A percentile compares a stretch with the other conserved stretches of the same genome.
These are phyloP conservation scores for Spergularia azorica DNA, from an alignment of 179 eudicot species.

Conservation along the genomic window DNA sequence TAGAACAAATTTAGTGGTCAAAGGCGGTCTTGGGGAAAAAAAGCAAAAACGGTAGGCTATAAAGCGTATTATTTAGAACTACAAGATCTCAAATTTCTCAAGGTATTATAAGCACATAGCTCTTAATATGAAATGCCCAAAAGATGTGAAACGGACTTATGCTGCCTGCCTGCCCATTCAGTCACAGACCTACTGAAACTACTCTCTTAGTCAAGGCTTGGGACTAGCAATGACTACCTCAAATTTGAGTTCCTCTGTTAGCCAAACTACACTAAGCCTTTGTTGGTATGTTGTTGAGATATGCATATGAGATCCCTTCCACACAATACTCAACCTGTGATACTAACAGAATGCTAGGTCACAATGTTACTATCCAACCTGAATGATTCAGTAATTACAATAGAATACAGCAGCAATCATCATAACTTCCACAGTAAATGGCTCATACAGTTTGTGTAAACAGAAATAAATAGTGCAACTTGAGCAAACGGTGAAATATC, in stretches of 20 bases:
- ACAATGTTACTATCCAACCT: background rate
- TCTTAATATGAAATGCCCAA: too few species aligned
- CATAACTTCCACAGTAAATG: background rate
- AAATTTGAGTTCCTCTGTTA: too few species aligned
- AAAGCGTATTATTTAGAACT: background rate
- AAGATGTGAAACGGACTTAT: too few species aligned
- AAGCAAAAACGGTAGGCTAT: too few species aligned
- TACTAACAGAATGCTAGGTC: background rate
- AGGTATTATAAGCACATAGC: too few species aligned
- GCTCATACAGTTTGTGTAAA: background rate
- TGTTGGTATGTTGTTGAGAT: too few species aligned
- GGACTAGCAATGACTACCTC: too few species aligned
- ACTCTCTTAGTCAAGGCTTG: too few species aligned
- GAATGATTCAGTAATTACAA: background rate
- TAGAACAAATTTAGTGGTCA: background rate
- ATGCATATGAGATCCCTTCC: too few species aligned
- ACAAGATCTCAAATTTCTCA: background rate
- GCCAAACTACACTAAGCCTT: too few species aligned
- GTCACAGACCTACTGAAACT: too few species aligned
- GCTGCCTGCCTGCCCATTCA: too few species aligned
- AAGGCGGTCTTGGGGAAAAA: background rate
- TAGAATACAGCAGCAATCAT: background rate
- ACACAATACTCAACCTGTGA: background rate
- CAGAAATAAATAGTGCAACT: background rate
- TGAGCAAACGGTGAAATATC: background rate